Conservation (phyloP, 768 basidiomycete species). For the Trametes sanguinea region DNA sequence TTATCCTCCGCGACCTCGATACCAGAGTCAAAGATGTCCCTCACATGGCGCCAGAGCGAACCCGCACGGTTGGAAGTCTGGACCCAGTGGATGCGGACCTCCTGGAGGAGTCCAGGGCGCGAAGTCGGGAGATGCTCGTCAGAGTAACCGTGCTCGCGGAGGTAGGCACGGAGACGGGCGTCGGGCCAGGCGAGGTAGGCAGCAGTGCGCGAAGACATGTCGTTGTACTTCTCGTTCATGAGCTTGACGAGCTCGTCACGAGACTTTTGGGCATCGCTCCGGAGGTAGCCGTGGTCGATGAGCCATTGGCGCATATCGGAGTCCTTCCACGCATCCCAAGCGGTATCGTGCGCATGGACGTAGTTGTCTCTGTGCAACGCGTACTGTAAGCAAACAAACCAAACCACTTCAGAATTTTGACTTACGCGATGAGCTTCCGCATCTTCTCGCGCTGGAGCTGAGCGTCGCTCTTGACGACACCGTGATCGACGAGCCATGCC, state of each 20-base stretch:
- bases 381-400: neutral
- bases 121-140: slow-evolving; percentile 66
- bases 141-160: slow-evolving; percentile 72
- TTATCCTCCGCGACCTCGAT: slow-evolving; percentile 79
- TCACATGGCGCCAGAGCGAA: slow-evolving; percentile 58
- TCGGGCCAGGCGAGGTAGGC: slow-evolving; percentile 91
- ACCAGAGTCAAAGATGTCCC: slow-evolving; percentile 64
- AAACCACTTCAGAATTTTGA: neutral
- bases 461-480: slow-evolving; percentile 70
- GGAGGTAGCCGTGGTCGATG: slow-evolving; percentile 67
- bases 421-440: slow-evolving; percentile 67
- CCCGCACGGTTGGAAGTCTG: slow-evolving; percentile 62
- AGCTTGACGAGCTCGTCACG: slow-evolving; percentile 76
- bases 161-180: slow-evolving; percentile 86
- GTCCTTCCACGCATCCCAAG: slow-evolving; percentile 74
- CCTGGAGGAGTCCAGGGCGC: slow-evolving; percentile 82
- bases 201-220: slow-evolving; percentile 41
- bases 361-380: slow-evolving; percentile 64
- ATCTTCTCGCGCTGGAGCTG: slow-evolving; percentile 74
- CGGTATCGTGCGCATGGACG: slow-evolving; percentile 53
- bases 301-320: slow-evolving; percentile 74
- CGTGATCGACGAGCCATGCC: slow-evolving; percentile 76
- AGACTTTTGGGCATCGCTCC: slow-evolving; percentile 54
- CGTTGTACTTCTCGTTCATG: slow-evolving; percentile 64
- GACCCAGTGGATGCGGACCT: slow-evolving; percentile 78